Base-by-base conservation (phyloP, 352 stramenopile species). In the Phytophthora niederhauseri region DNA sequence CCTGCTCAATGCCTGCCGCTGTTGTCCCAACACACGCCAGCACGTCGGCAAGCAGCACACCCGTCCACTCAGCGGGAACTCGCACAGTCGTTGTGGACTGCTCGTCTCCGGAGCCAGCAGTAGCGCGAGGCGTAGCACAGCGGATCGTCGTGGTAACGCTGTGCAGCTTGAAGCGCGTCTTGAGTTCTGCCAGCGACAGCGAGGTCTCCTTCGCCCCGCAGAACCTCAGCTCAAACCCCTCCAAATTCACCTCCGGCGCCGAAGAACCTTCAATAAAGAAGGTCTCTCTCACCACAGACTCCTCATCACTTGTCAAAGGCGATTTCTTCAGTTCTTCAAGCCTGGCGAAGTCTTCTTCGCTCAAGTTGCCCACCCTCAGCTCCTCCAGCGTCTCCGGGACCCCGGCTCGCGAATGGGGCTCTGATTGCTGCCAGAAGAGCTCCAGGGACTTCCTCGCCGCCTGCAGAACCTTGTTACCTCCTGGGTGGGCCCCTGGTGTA, bases 51-150 rank as follows among this genome's bases (percentile, higher is more conserved):
- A 99, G 80, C 24, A 82, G 69, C 22, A 97, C 94, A 50, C 97
- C 97, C 20, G 74, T 87, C 93, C 95, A 99, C 64, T 87, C 87
- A 5, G 95, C 93, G 5, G 86, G 85, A 91, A 50, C 98, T 92
- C 92, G 59, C 80, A 78, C 14, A 20, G 4, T 65, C 49, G 12
- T 17, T 14, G 41, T 51, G 4, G 43, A 14, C 43, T 19, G 4
- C 5, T 56, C 60, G 76, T 66, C 68, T 66, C 60, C 67, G 34
- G 59, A 81, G 45, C 1, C 64, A 68, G 54, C 81, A 66, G 1
- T 82, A 76, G 26, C 61, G 68, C 55, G 83, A 89, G 55, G 91
- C 75, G 56, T 79, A 60, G 51, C 85, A 87, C 78, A 98, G 88
- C 64, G 97, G 36, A 99, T 86, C 22, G 94, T 98, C 17, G 88